Conservation (phyloP, 2,329 filamentous ascomycete genomes). For the Epichloe festucae region DNA sequence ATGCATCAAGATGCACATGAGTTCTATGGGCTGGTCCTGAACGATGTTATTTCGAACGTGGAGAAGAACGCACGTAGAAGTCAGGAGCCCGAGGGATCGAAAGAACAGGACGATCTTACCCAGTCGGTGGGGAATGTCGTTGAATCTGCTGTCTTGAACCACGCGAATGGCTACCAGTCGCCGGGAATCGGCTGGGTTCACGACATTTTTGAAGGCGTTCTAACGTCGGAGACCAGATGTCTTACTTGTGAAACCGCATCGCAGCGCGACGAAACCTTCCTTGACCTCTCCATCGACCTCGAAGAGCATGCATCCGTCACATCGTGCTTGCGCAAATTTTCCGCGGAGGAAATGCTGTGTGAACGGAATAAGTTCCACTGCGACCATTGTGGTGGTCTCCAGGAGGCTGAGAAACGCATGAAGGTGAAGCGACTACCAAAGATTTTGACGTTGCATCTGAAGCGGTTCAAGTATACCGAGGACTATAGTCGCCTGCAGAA, state of each 20-base stretch:
- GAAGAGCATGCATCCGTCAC: constrained; percentile 94
- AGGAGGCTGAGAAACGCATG: constrained; percentile 98
- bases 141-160: constrained; percentile 20
- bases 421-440: constrained; percentile 93
- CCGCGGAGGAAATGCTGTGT: constrained; percentile 95
- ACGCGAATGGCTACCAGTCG: constrained; percentile 34
- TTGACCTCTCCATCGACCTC: constrained; percentile 91
- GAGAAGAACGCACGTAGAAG: constrained; percentile 69
- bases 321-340: constrained; percentile 89
- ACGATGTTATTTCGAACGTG: constrained; percentile 88
- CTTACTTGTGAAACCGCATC: constrained; percentile 93
- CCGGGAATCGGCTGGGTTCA: constrained; percentile 81
- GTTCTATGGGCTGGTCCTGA: constrained; percentile 88
- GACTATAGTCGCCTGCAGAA: constrained; percentile 90
- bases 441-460: constrained; percentile 83
- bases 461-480: constrained; percentile 97
- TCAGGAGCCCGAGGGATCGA: constrained; percentile 33
- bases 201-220: constrained; percentile 85
- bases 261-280: constrained; percentile 86
- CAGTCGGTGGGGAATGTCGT: constrained; percentile 34
- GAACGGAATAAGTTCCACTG: constrained; percentile 99
- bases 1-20: constrained; percentile 99
- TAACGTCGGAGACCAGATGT: constrained; percentile 94
- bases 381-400: constrained; percentile 88
- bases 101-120: constrained; percentile 30